Percentiles rank a stretch among this genome's conserved stretches.
These are phyloP conservation scores for Candida frijolesensis DNA, from an alignment of 1,139 yeast genomes.

Conservation along the genomic window DNA sequence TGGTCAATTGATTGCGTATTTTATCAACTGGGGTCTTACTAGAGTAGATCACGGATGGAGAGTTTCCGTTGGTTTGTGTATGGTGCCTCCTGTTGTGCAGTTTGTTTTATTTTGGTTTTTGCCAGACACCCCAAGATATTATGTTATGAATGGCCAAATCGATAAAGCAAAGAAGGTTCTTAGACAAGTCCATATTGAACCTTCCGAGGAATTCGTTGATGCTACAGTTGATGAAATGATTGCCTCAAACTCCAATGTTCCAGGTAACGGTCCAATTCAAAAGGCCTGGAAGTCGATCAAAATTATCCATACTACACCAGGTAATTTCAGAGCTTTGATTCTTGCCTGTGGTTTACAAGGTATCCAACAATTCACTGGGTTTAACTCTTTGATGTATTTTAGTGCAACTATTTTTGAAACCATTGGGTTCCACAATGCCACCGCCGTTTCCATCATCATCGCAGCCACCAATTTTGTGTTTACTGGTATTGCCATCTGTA, in stretches of 20 bases:
- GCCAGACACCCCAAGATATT: conserved; percentile 94
- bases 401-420: conserved; percentile 87
- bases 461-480: conserved; percentile 92
- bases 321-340: conserved; percentile 83
- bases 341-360: conserved; percentile 94
- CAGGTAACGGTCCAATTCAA: conserved; percentile 55
- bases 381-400: conserved; percentile 93
- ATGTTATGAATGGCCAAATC: conserved; percentile 66
- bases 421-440: conserved; percentile 81
- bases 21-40: conserved; percentile 86
- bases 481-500: conserved; percentile 78
- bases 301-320: conserved; percentile 72
- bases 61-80: conserved; percentile 82
- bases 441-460: conserved; percentile 90
- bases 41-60: conserved; percentile 87
- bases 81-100: conserved; percentile 85
- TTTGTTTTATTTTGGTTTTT: conserved; percentile 75
- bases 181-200: conserved; percentile 55
- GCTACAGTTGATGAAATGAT: conserved; percentile 62
- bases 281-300: conserved; percentile 65
- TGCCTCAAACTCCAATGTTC: conserved; percentile 59
- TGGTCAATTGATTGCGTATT: conserved; percentile 90
- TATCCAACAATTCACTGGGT: conserved; percentile 93
- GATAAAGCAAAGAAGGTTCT: conserved; percentile 71
- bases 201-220: conserved; percentile 58